Percentiles rank a stretch among this genome's conserved stretches.
Evolutionary conservation across 2,329 filamentous ascomycete genomes (phyloP).

Genomic region (Coniochaeta hoffmannii): DNA sequence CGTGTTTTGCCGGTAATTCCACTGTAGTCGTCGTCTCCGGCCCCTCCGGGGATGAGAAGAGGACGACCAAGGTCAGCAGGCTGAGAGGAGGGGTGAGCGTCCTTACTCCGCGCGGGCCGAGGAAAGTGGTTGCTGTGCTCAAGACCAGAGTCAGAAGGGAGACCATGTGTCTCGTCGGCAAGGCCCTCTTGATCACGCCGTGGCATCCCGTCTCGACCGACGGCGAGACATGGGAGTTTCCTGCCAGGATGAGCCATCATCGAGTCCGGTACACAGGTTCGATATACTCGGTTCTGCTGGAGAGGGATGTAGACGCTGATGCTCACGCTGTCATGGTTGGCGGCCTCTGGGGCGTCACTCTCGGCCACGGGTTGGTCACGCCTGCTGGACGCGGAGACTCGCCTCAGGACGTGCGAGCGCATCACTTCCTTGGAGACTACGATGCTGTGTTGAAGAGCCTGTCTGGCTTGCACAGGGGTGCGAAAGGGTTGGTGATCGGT

Average conservation of each 20-base stretch:
- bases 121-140: conserved; percentile 42
- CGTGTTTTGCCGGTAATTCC: conserved; percentile 47
- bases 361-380: conserved; percentile 50
- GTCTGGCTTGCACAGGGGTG: conserved; percentile 22
- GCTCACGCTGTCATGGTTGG: conserved; percentile 44
- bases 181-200: conserved; percentile 43
- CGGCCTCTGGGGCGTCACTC: conserved; percentile 45
- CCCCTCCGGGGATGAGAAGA: neutral
- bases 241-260: conserved; percentile 22
- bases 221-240: conserved; percentile 18
- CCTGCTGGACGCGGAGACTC: conserved; percentile 9
- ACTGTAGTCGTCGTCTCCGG: conserved; percentile 32
- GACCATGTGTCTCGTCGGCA: conserved; percentile 35
- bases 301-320: conserved; percentile 31
- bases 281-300: conserved; percentile 51
- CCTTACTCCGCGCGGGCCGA: conserved; percentile 39
- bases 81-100: conserved; percentile 40
- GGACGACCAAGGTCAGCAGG: conserved; percentile 29
- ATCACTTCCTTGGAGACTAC: conserved; percentile 49
- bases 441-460: conserved; percentile 31
- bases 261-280: conserved; percentile 37
- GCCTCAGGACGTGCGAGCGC: conserved; percentile 35
- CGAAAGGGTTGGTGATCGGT: conserved; percentile 34
- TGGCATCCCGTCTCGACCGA: conserved; percentile 46
- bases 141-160: conserved; percentile 34